phyloP scores from a whole-genome alignment of 2,329 filamentous ascomycete species.

The Penicillium decumbens region DNA sequence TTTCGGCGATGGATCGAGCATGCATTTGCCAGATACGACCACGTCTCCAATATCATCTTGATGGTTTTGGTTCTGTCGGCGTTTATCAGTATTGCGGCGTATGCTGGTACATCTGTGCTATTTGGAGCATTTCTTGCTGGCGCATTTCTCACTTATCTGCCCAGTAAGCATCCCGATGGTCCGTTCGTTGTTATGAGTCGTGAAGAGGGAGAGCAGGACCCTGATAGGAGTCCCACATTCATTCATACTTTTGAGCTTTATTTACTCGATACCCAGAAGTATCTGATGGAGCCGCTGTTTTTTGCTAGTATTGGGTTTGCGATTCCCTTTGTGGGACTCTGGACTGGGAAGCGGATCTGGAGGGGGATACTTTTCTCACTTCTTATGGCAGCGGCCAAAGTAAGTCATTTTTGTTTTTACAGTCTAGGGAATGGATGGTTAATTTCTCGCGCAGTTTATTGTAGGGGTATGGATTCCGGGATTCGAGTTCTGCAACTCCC shows the following conservation, averaged over 20 bases:
- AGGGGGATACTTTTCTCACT: slow-evolving; percentile 28
- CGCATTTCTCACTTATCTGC: slow-evolving; percentile 35
- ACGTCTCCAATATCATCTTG: slow-evolving; percentile 33
- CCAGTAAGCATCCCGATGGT: slow-evolving; percentile 34
- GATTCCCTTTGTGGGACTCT: slow-evolving; percentile 31
- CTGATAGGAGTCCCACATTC: slow-evolving; percentile 37
- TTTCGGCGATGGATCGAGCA: slow-evolving; percentile 36
- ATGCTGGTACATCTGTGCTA: slow-evolving; percentile 37
- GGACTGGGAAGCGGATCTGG: slow-evolving; percentile 33
- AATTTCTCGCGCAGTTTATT: slow-evolving; percentile 17
- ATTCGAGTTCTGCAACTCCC: slow-evolving; percentile 10
- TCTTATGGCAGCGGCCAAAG: slow-evolving; percentile 31
- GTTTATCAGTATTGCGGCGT: slow-evolving; percentile 34
- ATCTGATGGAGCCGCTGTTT: slow-evolving; percentile 33
- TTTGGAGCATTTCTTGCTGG: slow-evolving; percentile 39
- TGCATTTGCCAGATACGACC: slow-evolving; percentile 32
- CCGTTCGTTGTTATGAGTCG: slow-evolving; percentile 36
- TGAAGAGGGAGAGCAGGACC: slow-evolving; percentile 32
- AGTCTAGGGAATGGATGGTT: background rate
- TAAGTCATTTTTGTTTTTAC: slow-evolving; percentile 1
- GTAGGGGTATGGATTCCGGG: slow-evolving; percentile 29
- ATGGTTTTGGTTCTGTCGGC: slow-evolving; percentile 34
- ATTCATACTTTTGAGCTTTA: slow-evolving; percentile 40
- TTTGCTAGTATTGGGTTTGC: slow-evolving; percentile 33
- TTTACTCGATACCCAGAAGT: slow-evolving; percentile 32